Evolutionary conservation across 352 stramenopile genomes (phyloP), one percentile per base, ranked within the genome.

Genomic region (Globisporangium paroecandrum): DNA sequence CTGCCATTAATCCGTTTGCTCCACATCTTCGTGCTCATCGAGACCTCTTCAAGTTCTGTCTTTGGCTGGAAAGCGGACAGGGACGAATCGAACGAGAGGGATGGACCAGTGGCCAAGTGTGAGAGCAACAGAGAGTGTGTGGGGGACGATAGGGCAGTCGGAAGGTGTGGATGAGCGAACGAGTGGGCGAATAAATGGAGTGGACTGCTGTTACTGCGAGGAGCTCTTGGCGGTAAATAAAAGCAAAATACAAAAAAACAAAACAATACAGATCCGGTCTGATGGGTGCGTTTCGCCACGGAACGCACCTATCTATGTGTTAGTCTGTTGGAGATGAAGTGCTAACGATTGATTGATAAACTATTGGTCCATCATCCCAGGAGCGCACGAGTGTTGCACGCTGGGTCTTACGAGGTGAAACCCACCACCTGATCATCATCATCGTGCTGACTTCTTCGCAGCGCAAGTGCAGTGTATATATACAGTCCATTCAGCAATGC

Each of bases 221-320:
- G 18, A 25, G 54, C 15, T 43, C 15, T 25, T 20, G 8, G 32
- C 25, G 18, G 20, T 34, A 36, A 46, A 34, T 61, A 61, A 61
- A 61, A 22, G 24, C 29, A 46, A 20, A 61, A 29, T n/a, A 59
- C 15, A 47, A 29, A 61, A 61, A 10, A 55, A 4, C 6, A 43
- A 60, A 60, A 60, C 27, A 43, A 20, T 47, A 47, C 56, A 61
- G 56, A 61, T 47, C 9, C 20, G 56, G 29, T 61, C 56, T 61
- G 56, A 32, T 61, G 29, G 56, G 56, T 59, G 41, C 41, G 13
- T 7, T n/a, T 2, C 10, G 15, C 15, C 27, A 32, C 3, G 27
- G 27, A 25, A 10, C 36, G 54, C n/a, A 59, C 18, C 18, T 59
- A 32, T 32, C 27, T 32, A 32, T 32, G 27, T 32, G 27, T 9